These are phyloP conservation scores for Castanea sativa DNA, from an alignment of 306 rosid species.

Conservation along the genomic window DNA sequence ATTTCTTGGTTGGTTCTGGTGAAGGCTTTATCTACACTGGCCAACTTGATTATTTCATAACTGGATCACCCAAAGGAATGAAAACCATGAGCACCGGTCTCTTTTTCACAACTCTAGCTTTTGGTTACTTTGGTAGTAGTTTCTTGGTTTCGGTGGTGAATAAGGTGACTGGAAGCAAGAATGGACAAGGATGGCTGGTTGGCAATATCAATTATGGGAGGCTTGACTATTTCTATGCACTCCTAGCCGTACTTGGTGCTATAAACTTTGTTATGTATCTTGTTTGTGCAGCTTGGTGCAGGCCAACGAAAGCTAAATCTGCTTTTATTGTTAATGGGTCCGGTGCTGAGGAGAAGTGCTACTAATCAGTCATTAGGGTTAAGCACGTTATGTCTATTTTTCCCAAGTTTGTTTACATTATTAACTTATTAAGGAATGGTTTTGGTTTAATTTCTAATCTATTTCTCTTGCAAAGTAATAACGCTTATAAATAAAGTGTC, in stretches of 20 bases:
- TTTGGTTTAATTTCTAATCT: constrained; percentile 5
- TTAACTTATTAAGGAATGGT: background rate
- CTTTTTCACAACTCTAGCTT: constrained; percentile 77
- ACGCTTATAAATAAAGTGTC: background rate
- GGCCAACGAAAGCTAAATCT: constrained; percentile 48
- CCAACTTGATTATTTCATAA: constrained; percentile 94
- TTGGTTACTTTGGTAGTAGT: constrained; percentile 88
- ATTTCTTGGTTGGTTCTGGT: constrained; percentile 81
- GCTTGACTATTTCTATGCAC: constrained; percentile 81
- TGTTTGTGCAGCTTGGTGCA: constrained; percentile 58
- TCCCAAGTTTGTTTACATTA: background rate
- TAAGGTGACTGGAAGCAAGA: constrained; percentile 45
- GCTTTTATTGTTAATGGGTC: constrained; percentile 15
- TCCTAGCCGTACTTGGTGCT: constrained; percentile 52
- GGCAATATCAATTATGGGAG: constrained; percentile 72
- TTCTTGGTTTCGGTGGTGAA: constrained; percentile 68
- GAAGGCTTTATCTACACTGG: constrained; percentile 98
- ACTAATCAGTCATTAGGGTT: background rate
- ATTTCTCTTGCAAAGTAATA: background rate
- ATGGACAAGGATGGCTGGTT: constrained; percentile 80
- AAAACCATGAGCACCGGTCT: constrained; percentile 96
- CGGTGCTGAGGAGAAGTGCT: constrained; percentile 47
- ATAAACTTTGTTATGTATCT: constrained; percentile 60
- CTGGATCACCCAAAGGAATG: constrained; percentile 91
- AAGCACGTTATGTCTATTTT: background rate